Evolutionary conservation across 1,284 basidiomycete species (phyloP).

Genomic region (Moniliella sp.): DNA sequence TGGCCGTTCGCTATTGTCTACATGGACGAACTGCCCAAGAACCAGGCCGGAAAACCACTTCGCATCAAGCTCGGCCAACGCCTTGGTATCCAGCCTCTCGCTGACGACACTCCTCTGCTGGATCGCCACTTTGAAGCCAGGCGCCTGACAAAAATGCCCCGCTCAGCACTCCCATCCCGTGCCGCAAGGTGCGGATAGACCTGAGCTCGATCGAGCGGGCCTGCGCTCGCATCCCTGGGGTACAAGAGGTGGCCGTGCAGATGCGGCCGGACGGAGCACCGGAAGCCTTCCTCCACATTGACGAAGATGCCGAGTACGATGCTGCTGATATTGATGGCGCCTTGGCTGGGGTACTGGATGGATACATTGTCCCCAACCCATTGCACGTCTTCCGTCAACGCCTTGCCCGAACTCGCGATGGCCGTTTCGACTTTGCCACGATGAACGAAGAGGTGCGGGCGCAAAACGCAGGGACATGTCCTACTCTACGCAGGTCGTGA

Average conservation of each 20-base stretch:
- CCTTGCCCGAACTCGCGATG: constrained; percentile 19
- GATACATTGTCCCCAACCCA: constrained; percentile 30
- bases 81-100: constrained; percentile 24
- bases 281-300: constrained; percentile 30
- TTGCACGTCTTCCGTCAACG: constrained; percentile 31
- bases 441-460: constrained; percentile 31
- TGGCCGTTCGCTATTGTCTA: constrained; percentile 32
- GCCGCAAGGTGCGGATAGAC: constrained; percentile 25
- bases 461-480: constrained; percentile 30
- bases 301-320: constrained; percentile 30
- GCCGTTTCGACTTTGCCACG: constrained; percentile 26
- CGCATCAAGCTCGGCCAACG: constrained; percentile 32
- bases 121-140: constrained; percentile 30
- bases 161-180: constrained; percentile 26
- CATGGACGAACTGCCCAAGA: constrained; percentile 32
- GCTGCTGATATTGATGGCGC: constrained; percentile 31
- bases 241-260: constrained; percentile 26
- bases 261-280: constrained; percentile 28
- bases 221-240: constrained; percentile 31
- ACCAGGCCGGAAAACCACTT: constrained; percentile 30
- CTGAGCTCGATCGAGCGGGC: constrained; percentile 28
- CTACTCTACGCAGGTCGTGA: constrained; percentile 22
- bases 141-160: constrained; percentile 27
- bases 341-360: constrained; percentile 27
- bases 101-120: constrained; percentile 27